phyloP scores from a whole-genome alignment of 257 asterid genomes.

The Penstemon eatonii region DNA sequence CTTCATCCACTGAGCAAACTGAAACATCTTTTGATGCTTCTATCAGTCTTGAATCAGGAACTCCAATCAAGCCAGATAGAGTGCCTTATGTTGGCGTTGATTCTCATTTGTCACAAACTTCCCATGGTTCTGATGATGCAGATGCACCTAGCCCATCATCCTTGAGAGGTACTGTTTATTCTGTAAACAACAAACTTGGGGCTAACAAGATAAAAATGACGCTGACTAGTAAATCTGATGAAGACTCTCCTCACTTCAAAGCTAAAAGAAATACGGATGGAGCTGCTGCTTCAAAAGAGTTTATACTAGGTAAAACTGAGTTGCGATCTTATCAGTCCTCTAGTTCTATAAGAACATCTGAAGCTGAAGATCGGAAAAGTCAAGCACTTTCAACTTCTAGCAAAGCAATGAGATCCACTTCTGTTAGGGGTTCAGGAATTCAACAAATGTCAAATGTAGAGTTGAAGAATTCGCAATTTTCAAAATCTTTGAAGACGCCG shows the following conservation, averaged over 20 bases:
- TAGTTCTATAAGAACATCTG: constrained; percentile 32
- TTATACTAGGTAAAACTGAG: constrained; percentile 24
- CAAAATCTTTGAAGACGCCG: constrained; percentile 35
- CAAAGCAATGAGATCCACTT: constrained; percentile 30
- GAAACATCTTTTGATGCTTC: constrained; percentile 41
- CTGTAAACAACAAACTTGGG: constrained; percentile 21
- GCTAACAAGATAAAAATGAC: constrained; percentile 30
- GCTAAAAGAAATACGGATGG: constrained; percentile 34
- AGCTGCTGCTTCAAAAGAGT: constrained; percentile 27
- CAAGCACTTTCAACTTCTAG: constrained; percentile 29
- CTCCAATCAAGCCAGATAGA: constrained; percentile 29
- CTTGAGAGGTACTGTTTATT: constrained; percentile 26
- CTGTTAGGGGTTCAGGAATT: constrained; percentile 31
- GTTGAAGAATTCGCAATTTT: constrained; percentile 30
- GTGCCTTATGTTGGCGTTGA: constrained; percentile 28
- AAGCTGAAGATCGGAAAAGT: constrained; percentile 28
- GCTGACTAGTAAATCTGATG: constrained; percentile 32
- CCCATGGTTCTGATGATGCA: constrained; percentile 32
- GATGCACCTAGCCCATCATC: constrained; percentile 25
- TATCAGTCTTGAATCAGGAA: constrained; percentile 30
- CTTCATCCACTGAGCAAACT: constrained; percentile 41
- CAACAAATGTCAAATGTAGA: constrained; percentile 37
- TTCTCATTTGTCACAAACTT: constrained; percentile 27
- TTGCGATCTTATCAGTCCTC: constrained; percentile 29
- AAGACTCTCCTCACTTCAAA: constrained; percentile 25